Evolutionary conservation across 164 flowering plant species (phyloP).

Genomic region (Annona squamosa): DNA sequence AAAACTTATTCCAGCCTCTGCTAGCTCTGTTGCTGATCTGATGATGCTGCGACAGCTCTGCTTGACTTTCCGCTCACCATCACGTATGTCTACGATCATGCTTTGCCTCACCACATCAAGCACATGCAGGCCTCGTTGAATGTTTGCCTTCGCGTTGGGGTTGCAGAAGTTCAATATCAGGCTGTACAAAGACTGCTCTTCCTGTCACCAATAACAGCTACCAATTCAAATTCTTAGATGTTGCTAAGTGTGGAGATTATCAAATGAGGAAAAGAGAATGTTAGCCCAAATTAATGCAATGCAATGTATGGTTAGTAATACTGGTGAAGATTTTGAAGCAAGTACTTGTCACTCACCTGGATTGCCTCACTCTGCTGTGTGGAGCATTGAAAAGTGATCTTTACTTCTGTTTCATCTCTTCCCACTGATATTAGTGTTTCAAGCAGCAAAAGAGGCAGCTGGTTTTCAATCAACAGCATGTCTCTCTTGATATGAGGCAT

Average conservation of each 20-base stretch:
- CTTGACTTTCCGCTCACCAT: too few species aligned
- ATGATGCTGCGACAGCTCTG: not conserved
- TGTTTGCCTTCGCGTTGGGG: not conserved
- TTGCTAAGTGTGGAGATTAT: too few species aligned
- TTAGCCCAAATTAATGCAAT: too few species aligned
- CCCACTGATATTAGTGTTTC: constrained; percentile 1
- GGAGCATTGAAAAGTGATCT: not conserved
- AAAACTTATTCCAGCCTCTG: not conserved
- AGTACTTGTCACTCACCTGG: too few species aligned
- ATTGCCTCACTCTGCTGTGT: too few species aligned
- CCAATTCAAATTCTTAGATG: too few species aligned
- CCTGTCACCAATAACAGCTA: not conserved
- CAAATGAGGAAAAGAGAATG: too few species aligned
- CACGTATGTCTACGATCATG: constrained; percentile 6
- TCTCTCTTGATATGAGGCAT: constrained; percentile 13
- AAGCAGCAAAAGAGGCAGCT: constrained; percentile 10
- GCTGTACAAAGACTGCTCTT: not conserved
- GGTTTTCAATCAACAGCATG: constrained; percentile 24
- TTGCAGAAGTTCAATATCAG: constrained; percentile 9
- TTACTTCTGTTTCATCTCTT: not conserved
- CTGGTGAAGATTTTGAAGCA: too few species aligned
- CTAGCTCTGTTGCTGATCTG: not conserved
- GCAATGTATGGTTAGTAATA: too few species aligned
- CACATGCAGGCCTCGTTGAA: constrained; percentile 11
- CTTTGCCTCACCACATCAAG: not conserved